These are phyloP conservation scores for Ogataea neopini DNA, from an alignment of 805 yeast genomes.

Conservation along the genomic window DNA sequence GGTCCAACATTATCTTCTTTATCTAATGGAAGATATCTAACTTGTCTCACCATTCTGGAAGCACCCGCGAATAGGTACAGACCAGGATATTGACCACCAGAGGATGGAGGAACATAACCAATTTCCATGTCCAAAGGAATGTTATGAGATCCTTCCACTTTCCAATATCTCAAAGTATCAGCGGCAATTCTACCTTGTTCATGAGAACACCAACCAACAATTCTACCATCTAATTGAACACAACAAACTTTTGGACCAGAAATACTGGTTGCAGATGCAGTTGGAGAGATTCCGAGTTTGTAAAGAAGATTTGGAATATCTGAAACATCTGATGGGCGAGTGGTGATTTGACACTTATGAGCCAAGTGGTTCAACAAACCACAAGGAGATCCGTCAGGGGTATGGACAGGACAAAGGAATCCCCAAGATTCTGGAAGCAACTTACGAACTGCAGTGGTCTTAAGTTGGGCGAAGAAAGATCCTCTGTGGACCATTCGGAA, in stretches of 20 bases:
- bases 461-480: slow-evolving; percentile 96
- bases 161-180: slow-evolving; percentile 89
- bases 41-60: slow-evolving; percentile 96
- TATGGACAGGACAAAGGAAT: slow-evolving; percentile 96
- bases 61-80: slow-evolving; percentile 87
- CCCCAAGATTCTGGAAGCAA: slow-evolving; percentile 99
- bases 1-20: slow-evolving; percentile 92
- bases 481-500: slow-evolving; percentile 99
- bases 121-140: slow-evolving; percentile 86
- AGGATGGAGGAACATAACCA: slow-evolving; percentile 95
- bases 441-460: slow-evolving; percentile 96
- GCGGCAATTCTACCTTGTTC: slow-evolving; percentile 84
- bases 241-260: slow-evolving; percentile 90
- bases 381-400: slow-evolving; percentile 99
- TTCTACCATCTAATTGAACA: slow-evolving; percentile 90
- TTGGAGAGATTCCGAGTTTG: slow-evolving; percentile 78
- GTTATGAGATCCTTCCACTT: slow-evolving; percentile 76
- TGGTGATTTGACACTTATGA: slow-evolving; percentile 88
- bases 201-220: slow-evolving; percentile 94
- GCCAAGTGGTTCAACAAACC: slow-evolving; percentile 96
- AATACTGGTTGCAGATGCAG: slow-evolving; percentile 60
- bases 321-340: slow-evolving; percentile 71
- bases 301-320: slow-evolving; percentile 65
- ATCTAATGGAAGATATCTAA: slow-evolving; percentile 81
- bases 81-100: slow-evolving; percentile 97